Evolutionary conservation across 169 alveolate species (phyloP).

Genomic region (Plasmodium adleri): DNA sequence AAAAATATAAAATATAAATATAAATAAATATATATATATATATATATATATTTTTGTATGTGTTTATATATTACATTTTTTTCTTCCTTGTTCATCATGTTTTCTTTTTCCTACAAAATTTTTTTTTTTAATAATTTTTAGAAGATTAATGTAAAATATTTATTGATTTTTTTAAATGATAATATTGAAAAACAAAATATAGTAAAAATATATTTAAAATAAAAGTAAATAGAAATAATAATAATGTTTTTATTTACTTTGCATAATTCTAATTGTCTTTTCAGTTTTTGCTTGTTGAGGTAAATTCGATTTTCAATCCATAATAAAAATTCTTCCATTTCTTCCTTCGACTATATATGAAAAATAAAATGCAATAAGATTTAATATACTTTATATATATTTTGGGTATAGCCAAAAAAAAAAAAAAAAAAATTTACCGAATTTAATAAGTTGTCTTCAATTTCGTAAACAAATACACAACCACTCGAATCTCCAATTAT

Average conservation of each 20-base stretch:
- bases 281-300: slow-evolving; percentile 52
- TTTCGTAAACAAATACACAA: slow-evolving; percentile 70
- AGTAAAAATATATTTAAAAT: background rate
- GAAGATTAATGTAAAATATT: no score
- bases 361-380: background rate
- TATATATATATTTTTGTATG: background rate
- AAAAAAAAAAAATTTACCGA: slow-evolving; percentile 33
- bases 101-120: slow-evolving; percentile 56
- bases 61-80: slow-evolving; percentile 40
- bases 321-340: slow-evolving; percentile 54
- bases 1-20: slow-evolving; percentile 9
- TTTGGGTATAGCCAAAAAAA: background rate
- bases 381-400: background rate
- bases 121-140: slow-evolving; percentile 23
- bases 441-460: slow-evolving; percentile 44
- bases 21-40: background rate
- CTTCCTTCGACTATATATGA: slow-evolving; percentile 37
- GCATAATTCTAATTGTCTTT: slow-evolving; percentile 48
- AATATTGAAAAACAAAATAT: background rate
- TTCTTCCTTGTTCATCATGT: slow-evolving; percentile 42
- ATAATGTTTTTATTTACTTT: slow-evolving; percentile 11
- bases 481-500: slow-evolving; percentile 76
- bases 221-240: slow-evolving; percentile 15
- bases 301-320: slow-evolving; percentile 58
- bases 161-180: no score